Percentiles rank a stretch among this genome's conserved stretches.
These are phyloP conservation scores for Anisodus tanguticus DNA, from an alignment of 257 asterid species.

Conservation along the genomic window DNA sequence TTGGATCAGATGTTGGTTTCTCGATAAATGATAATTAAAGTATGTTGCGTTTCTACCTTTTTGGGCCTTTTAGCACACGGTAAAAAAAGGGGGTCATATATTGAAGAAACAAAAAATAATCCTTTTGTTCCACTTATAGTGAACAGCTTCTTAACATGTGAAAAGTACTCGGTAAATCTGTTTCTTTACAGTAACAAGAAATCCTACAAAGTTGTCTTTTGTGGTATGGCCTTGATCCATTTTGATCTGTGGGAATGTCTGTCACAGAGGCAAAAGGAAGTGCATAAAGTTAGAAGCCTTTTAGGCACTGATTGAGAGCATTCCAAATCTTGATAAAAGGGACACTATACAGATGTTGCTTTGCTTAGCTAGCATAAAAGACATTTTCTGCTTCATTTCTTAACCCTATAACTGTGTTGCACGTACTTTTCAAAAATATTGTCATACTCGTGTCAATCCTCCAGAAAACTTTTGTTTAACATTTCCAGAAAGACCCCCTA, in stretches of 20 bases:
- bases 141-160: constrained; percentile 19
- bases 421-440: not conserved
- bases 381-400: too few species aligned
- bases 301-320: constrained; percentile 28
- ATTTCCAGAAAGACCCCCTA: too few species aligned
- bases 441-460: too few species aligned
- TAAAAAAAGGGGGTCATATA: too few species aligned
- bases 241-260: constrained; percentile 31
- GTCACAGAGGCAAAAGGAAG: not conserved
- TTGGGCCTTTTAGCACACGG: too few species aligned
- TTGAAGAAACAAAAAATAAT: too few species aligned
- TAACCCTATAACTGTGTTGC: too few species aligned
- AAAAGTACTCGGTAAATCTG: not conserved
- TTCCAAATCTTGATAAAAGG: constrained; percentile 1
- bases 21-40: not conserved
- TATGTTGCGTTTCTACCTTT: too few species aligned
- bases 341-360: not conserved
- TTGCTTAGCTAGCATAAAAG: too few species aligned
- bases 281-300: constrained; percentile 29
- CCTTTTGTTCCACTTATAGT: not conserved
- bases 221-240: constrained; percentile 25
- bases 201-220: not conserved
- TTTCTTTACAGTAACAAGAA: not conserved
- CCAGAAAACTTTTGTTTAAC: too few species aligned
- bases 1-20: constrained; percentile 57